Evolutionary conservation across 108 stramenopile genomes (phyloP).

Genomic region (Cyclotella kingstonii): DNA sequence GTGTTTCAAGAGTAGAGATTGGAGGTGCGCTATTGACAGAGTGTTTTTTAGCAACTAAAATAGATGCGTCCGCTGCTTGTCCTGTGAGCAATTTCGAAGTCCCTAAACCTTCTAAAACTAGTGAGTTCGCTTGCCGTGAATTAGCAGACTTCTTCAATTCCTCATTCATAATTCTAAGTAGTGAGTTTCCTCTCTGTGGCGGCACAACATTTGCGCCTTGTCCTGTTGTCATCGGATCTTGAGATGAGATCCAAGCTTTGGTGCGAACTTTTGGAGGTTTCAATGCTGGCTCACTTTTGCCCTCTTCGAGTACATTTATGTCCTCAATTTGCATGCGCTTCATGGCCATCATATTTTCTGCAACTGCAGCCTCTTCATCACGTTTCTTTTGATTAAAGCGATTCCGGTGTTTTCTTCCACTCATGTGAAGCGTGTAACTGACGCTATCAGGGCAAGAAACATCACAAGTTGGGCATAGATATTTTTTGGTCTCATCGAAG

Average conservation of each 20-base stretch:
- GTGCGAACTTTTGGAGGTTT: constrained; percentile 2
- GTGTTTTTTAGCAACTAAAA: no score
- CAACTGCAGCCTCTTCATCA: constrained; percentile 58
- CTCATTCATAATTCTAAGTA: constrained; percentile 41
- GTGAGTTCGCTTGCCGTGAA: background rate
- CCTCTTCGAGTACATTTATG: constrained; percentile 13
- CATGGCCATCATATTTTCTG: constrained; percentile 57
- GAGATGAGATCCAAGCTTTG: constrained; percentile 13
- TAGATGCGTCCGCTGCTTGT: background rate
- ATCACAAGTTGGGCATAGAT: constrained; percentile 58
- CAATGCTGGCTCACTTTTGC: constrained; percentile 4
- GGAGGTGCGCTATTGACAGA: no score
- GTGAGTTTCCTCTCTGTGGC: constrained; percentile 23
- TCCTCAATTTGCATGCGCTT: constrained; percentile 47
- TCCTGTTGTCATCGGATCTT: background rate
- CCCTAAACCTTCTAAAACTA: background rate
- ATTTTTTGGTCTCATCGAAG: constrained; percentile 5
- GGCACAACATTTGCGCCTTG: background rate
- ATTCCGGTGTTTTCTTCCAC: constrained; percentile 83
- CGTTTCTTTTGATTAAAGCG: constrained; percentile 56
- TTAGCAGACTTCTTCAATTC: constrained; percentile 21
- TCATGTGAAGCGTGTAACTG: constrained; percentile 66
- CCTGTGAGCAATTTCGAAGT: background rate
- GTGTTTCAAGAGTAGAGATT: no score
- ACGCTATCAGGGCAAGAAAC: constrained; percentile 65